A percentile compares a stretch with the other conserved stretches of the same genome.
These are phyloP conservation scores for Tolypocladium endophyticum DNA, from an alignment of 2,329 filamentous ascomycete genomes.

Conservation along the genomic window DNA sequence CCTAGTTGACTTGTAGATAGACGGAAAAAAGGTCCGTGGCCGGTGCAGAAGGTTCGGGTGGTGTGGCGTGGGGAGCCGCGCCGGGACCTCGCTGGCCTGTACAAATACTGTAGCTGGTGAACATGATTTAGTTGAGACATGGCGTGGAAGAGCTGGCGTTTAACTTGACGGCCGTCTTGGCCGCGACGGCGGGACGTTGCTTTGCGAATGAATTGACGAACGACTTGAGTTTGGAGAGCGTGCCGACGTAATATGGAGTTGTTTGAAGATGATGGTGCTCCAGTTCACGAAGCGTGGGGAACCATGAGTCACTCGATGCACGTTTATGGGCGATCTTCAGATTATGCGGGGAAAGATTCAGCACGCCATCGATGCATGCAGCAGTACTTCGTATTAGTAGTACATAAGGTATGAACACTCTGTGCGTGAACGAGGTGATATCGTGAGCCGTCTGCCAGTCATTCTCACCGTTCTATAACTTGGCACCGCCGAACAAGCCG, in stretches of 20 bases:
- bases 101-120: background rate
- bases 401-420: background rate
- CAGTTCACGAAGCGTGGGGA: background rate
- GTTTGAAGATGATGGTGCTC: background rate
- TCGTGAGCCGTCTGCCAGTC: background rate
- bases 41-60: background rate
- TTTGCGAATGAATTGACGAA: background rate
- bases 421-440: background rate
- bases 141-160: background rate
- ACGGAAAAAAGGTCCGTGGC: background rate
- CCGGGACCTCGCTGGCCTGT: background rate
- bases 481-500: constrained; percentile 28
- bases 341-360: background rate
- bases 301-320: background rate
- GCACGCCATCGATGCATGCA: background rate
- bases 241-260: background rate
- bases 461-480: background rate
- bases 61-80: background rate
- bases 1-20: background rate
- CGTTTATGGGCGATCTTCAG: background rate
- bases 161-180: background rate
- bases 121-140: background rate
- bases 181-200: background rate
- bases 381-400: background rate
- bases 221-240: background rate